Percentiles rank a stretch among this genome's conserved stretches.
Conservation (phyloP, 257 asterid genomes). For the Salvia hispanica region DNA sequence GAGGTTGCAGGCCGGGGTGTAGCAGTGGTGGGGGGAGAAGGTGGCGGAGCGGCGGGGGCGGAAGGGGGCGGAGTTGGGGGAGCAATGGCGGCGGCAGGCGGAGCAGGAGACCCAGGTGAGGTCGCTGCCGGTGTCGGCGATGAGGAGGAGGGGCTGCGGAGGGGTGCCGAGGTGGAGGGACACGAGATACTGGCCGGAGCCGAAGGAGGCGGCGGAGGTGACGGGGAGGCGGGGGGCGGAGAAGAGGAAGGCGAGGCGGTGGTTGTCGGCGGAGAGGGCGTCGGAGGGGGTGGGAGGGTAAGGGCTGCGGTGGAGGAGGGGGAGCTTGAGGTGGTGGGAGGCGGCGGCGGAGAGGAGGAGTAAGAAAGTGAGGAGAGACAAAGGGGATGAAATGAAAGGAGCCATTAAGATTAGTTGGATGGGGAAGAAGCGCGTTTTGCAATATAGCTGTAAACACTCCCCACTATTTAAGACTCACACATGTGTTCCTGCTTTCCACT, state of each 20-base stretch:
- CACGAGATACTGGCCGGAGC: conserved; percentile 86
- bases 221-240: conserved; percentile 59
- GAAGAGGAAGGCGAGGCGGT: conserved; percentile 51
- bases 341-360: conserved; percentile 32
- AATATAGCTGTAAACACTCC: conserved; percentile 12
- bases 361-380: conserved; percentile 31
- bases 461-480: conserved; percentile 3
- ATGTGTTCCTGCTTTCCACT: background rate
- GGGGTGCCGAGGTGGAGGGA: conserved; percentile 77
- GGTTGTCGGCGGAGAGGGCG: conserved; percentile 60
- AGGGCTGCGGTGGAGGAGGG: conserved; percentile 57
- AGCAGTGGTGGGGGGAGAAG: conserved; percentile 70
- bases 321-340: conserved; percentile 57
- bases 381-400: conserved; percentile 31
- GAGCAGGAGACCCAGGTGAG: conserved; percentile 87
- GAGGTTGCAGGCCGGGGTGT: conserved; percentile 50
- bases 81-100: conserved; percentile 62
- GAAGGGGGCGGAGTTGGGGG: conserved; percentile 50
- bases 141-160: conserved; percentile 63
- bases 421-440: background rate
- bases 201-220: conserved; percentile 72
- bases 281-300: conserved; percentile 53
- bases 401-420: conserved; percentile 32
- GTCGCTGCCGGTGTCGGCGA: conserved; percentile 92
- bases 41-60: conserved; percentile 70